These are phyloP conservation scores for Neurospora tetrasperma DNA, from an alignment of 495 filamentous ascomycete genomes.

Conservation along the genomic window DNA sequence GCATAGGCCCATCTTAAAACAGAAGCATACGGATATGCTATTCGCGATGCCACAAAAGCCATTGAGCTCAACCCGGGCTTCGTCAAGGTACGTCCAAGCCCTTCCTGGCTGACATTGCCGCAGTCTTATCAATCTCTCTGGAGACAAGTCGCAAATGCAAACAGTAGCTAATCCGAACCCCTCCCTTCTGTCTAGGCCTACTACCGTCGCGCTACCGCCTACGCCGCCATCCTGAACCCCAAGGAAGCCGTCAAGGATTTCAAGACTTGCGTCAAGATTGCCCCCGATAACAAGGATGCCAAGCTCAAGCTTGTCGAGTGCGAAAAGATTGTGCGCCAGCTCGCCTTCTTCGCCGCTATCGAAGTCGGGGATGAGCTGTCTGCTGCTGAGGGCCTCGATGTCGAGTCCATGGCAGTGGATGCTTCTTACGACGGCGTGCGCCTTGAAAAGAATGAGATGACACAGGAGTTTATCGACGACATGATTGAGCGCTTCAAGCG, in stretches of 20 bases:
- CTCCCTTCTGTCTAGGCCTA: constrained; percentile 54
- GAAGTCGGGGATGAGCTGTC: constrained; percentile 86
- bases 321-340: constrained; percentile 80
- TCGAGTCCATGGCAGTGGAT: constrained; percentile 77
- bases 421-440: constrained; percentile 72
- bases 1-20: constrained; percentile 83
- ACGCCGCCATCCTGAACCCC: constrained; percentile 79
- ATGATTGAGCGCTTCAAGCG: constrained; percentile 95
- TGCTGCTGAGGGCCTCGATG: constrained; percentile 79
- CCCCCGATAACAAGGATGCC: constrained; percentile 79
- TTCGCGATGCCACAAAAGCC: constrained; percentile 87
- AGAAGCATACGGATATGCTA: constrained; percentile 86
- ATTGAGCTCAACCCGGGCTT: constrained; percentile 83
- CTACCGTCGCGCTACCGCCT: constrained; percentile 84
- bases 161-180: background rate
- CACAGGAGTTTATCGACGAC: constrained; percentile 89
- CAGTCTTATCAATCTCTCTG: background rate
- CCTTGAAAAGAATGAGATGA: constrained; percentile 70
- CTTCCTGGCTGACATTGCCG: background rate
- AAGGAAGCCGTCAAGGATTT: constrained; percentile 86
- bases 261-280: constrained; percentile 77
- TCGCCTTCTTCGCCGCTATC: constrained; percentile 90
- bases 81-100: constrained; percentile 53
- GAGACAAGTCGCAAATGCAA: background rate
- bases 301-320: constrained; percentile 83